Evolutionary conservation across 2,329 filamentous ascomycete genomes (phyloP), one percentile per base, ranked within the genome.

Genomic region (Cytospora schulzeri): DNA sequence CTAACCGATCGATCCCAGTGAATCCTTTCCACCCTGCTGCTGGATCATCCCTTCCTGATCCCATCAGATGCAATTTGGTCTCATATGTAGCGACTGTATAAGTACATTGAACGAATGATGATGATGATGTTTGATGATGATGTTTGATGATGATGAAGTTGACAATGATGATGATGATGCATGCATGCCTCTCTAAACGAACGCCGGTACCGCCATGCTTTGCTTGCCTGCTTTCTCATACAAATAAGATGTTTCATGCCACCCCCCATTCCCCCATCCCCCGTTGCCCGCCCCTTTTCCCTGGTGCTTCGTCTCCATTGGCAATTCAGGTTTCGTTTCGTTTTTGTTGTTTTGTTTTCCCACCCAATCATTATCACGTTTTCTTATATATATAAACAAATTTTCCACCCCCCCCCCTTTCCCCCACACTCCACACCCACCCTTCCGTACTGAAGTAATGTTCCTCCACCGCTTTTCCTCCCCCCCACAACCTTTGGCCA

Each of bases 161-260:
- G n/a, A n/a, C n/a, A n/a, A n/a, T n/a, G n/a, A n/a, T n/a, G n/a
- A 31, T 31, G 29, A 61, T 48, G 51, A 62, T 62, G 28, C n/a
- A n/a, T n/a, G n/a, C n/a, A 50, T 56, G 52, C 59, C 38, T 35
- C 59, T 41, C 38, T 50, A 29, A 54, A 4, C n/a, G 6, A 62
- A 62, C 59, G 59, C 59, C 59, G 38, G 54, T 62, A 19, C 45
- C 52, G 59, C 59, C 54, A 62, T 62, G 59, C 59, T 62, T 55
- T 41, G 31, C 53, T 62, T 54, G 57, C 45, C 55, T 54, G 51
- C 15, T 56, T 35, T 58, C 33, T 65, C 60, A 65, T 65, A 35
- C 33, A 35, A n/a, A n/a, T n/a, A n/a, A n/a, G n/a, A n/a, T n/a
- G n/a, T n/a, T n/a, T n/a, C n/a, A n/a, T n/a, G n/a, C n/a, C n/a